Evolutionary conservation across 257 asterid species (phyloP).

Genomic region (Solanum virginianum): DNA sequence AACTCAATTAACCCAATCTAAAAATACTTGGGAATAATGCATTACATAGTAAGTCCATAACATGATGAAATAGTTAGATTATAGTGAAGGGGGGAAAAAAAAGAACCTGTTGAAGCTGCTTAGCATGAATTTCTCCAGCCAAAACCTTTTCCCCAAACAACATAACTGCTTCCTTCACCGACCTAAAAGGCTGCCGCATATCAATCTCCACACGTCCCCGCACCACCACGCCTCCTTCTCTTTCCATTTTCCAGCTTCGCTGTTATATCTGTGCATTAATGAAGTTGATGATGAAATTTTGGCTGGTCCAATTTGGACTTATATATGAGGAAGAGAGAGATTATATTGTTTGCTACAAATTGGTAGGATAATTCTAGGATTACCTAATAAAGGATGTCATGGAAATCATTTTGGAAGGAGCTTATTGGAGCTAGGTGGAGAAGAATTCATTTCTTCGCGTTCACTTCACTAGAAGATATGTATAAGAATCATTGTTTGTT

Average conservation of each 20-base stretch:
- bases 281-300: neutral
- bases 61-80: neutral
- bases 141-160: slow-evolving; percentile 76
- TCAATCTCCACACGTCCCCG: slow-evolving; percentile 85
- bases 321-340: neutral
- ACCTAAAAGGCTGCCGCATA: slow-evolving; percentile 62
- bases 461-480: slow-evolving; percentile 50
- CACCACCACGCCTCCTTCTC: slow-evolving; percentile 59
- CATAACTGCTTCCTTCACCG: slow-evolving; percentile 68
- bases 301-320: neutral
- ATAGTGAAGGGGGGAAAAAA: neutral
- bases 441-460: slow-evolving; percentile 72
- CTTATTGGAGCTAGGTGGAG: neutral
- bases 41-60: neutral
- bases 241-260: slow-evolving; percentile 15
- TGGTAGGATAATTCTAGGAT: neutral
- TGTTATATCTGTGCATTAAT: neutral
- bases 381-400: neutral
- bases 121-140: slow-evolving; percentile 62
- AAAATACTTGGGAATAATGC: neutral
- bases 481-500: slow-evolving; percentile 25
- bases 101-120: slow-evolving; percentile 49
- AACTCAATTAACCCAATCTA: neutral
- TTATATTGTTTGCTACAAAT: neutral
- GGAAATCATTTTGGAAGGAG: slow-evolving; percentile 8